Conservation (phyloP, 2,329 filamentous ascomycete species). For the Neonectria neomacrospora region DNA sequence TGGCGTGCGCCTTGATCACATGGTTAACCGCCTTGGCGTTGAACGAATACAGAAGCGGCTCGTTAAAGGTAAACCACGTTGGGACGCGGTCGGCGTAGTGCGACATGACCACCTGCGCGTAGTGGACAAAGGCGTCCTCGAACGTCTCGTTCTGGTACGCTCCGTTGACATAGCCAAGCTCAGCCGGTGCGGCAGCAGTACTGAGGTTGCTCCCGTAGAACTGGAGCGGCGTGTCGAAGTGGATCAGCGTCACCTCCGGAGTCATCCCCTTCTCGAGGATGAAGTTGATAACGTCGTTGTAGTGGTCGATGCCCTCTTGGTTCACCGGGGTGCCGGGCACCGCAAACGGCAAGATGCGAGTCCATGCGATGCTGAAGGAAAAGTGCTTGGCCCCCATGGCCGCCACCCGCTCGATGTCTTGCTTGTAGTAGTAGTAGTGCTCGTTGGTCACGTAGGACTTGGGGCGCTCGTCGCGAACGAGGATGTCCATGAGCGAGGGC, state of each 20-base stretch:
- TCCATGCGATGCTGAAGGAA: conserved; percentile 64
- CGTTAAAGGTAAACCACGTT: conserved; percentile 65
- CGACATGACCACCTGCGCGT: conserved; percentile 62
- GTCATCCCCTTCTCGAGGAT: conserved; percentile 61
- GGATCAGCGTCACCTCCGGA: conserved; percentile 60
- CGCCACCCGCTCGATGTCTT: conserved; percentile 64
- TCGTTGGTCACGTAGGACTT: conserved; percentile 57
- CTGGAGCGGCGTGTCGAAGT: conserved; percentile 60
- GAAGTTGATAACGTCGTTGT: conserved; percentile 64
- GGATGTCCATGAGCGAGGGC: conserved; percentile 57
- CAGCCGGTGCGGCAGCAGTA: conserved; percentile 34
- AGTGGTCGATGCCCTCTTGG: conserved; percentile 61
- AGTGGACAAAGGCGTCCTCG: conserved; percentile 62
- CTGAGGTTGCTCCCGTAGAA: conserved; percentile 53
- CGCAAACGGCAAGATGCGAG: conserved; percentile 63
- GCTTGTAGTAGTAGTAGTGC: conserved; percentile 67
- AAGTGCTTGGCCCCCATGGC: conserved; percentile 63
- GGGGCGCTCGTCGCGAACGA: conserved; percentile 39
- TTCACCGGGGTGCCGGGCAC: conserved; percentile 63
- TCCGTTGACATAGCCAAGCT: conserved; percentile 55
- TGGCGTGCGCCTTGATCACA: conserved; percentile 60
- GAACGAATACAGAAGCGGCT: conserved; percentile 56
- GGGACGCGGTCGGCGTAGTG: conserved; percentile 63
- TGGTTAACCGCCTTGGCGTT: conserved; percentile 54
- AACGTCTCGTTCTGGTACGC: conserved; percentile 60